Base-by-base conservation (phyloP, 495 filamentous ascomycete genomes). In the Trichocladium antarcticum region DNA sequence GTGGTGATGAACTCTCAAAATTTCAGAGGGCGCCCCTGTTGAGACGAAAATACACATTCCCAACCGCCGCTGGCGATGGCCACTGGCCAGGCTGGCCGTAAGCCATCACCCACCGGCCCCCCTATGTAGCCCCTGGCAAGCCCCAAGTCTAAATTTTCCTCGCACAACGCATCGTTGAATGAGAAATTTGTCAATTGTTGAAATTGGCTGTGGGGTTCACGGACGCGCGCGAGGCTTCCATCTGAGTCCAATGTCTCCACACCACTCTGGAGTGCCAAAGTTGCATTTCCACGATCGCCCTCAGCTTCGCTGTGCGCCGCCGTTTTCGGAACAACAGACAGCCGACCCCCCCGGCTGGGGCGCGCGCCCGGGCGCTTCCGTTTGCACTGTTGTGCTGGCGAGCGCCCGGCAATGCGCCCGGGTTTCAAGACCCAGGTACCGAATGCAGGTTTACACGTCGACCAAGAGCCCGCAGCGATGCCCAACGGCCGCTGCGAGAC, bases 181-280 rank as follows among this genome's bases (percentile, higher is more conserved):
- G 34, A 45, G 47, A 49, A 46, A 39, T 37, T 41, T 39, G 38
- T 49, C 41, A 16, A 21, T 54, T 50, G 48, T 50, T 50, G 56
- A 61, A 57, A 58, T 61, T 59, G 53, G 47, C 42, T 39, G 49
- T 61, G 59, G 61, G 53, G 61, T 47, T 38, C 51, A 35, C 42
- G 52, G 37, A 43, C 50, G 57, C 50, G 50, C 50, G 57, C 49
- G 51, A 60, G 58, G 56, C 61, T 59, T 59, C 43, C 17, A 48
- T 49, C 27, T 32, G 57, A 48, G 45, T 49, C 45, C 45, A 43
- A 37, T 49, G 36, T 38, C 37, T 42, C 43, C 42, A 35, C 45
- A 42, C 44, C 17, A 39, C 27, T 16, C 27, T 28, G 42, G 41
- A 21, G 24, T 55, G 53, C 56, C 53, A 58, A 62, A 53, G 59